Conservation (phyloP, 2,329 filamentous ascomycete genomes). For the Canariomyces notabilis region DNA sequence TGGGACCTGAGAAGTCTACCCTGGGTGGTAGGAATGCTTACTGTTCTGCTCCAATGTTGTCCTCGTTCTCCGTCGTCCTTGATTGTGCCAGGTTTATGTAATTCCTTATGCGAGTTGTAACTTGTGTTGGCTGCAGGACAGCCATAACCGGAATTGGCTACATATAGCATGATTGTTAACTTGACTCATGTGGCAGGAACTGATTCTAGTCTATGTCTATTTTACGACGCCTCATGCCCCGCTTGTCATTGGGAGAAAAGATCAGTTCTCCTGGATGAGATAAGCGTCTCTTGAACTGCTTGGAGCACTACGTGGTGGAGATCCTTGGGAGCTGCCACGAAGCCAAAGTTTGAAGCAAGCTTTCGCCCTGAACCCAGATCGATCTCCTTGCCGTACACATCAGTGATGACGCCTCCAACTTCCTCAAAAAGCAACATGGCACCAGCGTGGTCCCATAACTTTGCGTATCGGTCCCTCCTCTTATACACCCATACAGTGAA, state of each 20-base stretch:
- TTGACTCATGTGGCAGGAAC: no score
- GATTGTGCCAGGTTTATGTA: no score
- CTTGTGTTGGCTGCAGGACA: no score
- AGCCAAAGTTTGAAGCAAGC: constrained; percentile 49
- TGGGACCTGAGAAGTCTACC: not conserved
- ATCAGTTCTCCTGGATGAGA: constrained; percentile 31
- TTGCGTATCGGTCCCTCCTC: constrained; percentile 42
- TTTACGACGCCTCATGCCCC: not conserved
- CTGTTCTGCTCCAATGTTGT: no score
- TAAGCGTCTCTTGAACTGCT: constrained; percentile 32
- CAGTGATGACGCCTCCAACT: constrained; percentile 50
- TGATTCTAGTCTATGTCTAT: no score
- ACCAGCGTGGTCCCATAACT: constrained; percentile 57
- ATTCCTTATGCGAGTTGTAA: no score
- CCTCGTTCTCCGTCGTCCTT: no score
- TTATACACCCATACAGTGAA: constrained; percentile 54
- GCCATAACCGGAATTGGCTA: no score
- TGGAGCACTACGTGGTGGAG: constrained; percentile 42
- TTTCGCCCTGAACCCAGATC: constrained; percentile 45
- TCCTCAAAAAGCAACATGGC: constrained; percentile 56
- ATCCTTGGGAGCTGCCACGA: constrained; percentile 46
- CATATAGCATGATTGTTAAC: no score
- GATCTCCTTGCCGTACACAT: constrained; percentile 48
- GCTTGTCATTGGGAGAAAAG: constrained; percentile 21
- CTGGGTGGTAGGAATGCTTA: not conserved